These are phyloP conservation scores for Zoysia japonica DNA, from an alignment of 176 grass and related monocot genomes.

Conservation along the genomic window DNA sequence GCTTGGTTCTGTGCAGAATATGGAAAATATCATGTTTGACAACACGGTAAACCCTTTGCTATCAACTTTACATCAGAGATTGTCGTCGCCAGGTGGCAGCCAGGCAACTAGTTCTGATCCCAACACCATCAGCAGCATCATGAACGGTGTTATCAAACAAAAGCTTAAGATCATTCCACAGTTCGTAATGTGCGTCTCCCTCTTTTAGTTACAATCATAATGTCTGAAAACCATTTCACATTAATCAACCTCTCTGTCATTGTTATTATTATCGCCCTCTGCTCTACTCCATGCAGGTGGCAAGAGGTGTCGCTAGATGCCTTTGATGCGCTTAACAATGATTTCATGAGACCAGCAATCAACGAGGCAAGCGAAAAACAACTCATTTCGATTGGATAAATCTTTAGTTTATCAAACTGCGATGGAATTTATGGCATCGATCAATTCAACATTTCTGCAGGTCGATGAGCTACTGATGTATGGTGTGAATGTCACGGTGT, in stretches of 20 bases:
- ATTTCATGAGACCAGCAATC: slow-evolving; percentile 81
- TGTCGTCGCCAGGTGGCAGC: background rate
- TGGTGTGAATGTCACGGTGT: slow-evolving; percentile 53
- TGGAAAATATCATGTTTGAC: background rate
- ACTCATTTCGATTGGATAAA: background rate
- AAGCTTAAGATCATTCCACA: slow-evolving; percentile 78
- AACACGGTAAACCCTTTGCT: background rate
- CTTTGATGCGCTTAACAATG: slow-evolving; percentile 42
- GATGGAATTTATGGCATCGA: background rate
- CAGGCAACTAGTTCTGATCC: slow-evolving; percentile 30
- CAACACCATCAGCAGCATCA: slow-evolving; percentile 35
- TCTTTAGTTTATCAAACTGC: background rate
- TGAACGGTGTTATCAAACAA: slow-evolving; percentile 70
- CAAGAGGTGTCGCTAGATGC: slow-evolving; percentile 32
- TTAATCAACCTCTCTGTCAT: background rate
- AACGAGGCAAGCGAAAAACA: slow-evolving; percentile 36
- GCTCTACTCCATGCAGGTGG: slow-evolving; percentile 46
- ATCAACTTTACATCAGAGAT: background rate
- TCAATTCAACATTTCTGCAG: background rate
- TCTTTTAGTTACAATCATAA: background rate
- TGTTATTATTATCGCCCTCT: background rate
- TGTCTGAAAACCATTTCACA: background rate
- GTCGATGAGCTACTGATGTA: slow-evolving; percentile 49
- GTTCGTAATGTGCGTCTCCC: slow-evolving; percentile 35
- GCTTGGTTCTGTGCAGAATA: background rate